Evolutionary conservation across 345 rosid genomes (phyloP).

Genomic region (Syzygium aqueum): DNA sequence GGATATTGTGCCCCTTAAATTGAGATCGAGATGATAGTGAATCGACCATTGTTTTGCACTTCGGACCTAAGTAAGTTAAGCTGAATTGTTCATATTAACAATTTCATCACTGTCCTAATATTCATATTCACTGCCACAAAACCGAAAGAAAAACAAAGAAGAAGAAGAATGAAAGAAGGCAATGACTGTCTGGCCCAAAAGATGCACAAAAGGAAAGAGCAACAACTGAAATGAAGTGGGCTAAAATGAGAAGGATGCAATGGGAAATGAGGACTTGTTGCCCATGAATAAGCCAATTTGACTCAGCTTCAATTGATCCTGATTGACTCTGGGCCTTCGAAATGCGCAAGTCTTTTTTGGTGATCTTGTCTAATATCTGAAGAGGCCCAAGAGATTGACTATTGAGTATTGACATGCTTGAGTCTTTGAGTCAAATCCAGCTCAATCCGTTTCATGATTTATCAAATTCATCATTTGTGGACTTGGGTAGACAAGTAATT

Average conservation of each 20-base stretch:
- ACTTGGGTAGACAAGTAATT: not conserved
- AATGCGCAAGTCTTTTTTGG: not conserved
- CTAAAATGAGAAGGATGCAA: not conserved
- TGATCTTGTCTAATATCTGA: not conserved
- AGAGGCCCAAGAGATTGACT: not conserved
- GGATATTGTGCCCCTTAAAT: fast-evolving
- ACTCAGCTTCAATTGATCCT: not conserved
- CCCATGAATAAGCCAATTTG: not conserved
- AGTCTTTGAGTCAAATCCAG: not conserved
- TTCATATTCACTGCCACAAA: not conserved
- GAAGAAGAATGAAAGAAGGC: not conserved
- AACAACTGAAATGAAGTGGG: not conserved
- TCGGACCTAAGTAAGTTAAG: not conserved
- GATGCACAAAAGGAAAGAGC: not conserved
- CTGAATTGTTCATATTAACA: not conserved
- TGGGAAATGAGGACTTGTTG: not conserved
- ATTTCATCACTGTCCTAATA: not conserved
- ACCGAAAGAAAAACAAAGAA: not conserved
- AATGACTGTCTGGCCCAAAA: not conserved
- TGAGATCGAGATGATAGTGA: not conserved
- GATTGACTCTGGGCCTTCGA: not conserved
- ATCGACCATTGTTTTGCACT: not conserved
- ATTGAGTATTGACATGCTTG: not conserved
- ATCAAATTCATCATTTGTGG: not conserved
- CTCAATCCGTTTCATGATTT: not conserved